Evolutionary conservation across 495 filamentous ascomycete species (phyloP), one percentile per base, ranked within the genome.

Genomic region (Bombardia bombarda): DNA sequence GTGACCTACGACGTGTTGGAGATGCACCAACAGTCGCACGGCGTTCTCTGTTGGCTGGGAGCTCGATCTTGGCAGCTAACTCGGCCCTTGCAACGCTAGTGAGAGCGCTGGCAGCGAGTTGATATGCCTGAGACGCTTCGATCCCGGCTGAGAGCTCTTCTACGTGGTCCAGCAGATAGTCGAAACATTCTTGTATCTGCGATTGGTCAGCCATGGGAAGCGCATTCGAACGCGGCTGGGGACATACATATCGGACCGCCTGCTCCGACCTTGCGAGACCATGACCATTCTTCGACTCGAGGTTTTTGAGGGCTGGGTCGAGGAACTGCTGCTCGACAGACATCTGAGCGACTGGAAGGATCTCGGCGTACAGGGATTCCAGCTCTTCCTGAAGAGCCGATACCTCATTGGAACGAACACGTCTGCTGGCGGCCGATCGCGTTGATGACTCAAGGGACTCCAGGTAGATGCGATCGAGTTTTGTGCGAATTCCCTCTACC

Each of bases 291-390:
- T 51, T 66, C 7, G 55, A 52, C 8, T 62, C 56, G 3, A 70
- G 55, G 7, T 51, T 51, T 34, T 58, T 62, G 3, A 80, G 60
- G 13, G 79, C 77, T 1, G 75, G 78, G 46, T 76, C 68, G 3
- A 75, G 58, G 49, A 72, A 78, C 50, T 80, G 72, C 43, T 82
- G 77, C 52, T 75, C 73, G 1, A 69, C 68, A 19, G 75, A 73
- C 68, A 83, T 77, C 45, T 82, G 74, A 3, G 78, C 73, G 24
- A 83, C 65, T 2, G 78, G 69, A 10, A 77, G 67, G 46, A 83
- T 77, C 45, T 83, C 79, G 0, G 76, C 69, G 44, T 79, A 80
- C 3, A 83, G 55, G 12, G 79, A 77, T 26, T 79, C 78, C 4
- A 82, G 53, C 42, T 83, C 79, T 31, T 74, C 69, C 51, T 79